Conservation (phyloP, 306 rosid genomes). For the Hippophae gyantsensis region DNA sequence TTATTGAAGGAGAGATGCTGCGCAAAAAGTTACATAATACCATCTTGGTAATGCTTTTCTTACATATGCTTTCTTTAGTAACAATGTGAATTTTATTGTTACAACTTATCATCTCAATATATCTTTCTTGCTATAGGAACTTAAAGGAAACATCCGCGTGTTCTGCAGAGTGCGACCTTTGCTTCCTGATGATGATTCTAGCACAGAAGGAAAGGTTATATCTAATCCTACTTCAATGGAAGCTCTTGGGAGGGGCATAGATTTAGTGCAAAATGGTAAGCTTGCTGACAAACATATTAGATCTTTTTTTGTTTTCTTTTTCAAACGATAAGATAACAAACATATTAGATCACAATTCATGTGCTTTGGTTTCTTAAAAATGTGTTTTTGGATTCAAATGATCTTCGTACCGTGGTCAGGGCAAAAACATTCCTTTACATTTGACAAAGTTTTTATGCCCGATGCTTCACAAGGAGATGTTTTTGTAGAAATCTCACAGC, state of each 20-base stretch:
- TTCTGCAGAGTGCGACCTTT: conserved; percentile 95
- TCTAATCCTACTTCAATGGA: conserved; percentile 86
- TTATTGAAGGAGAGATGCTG: conserved; percentile 77
- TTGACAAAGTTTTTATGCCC: conserved; percentile 82
- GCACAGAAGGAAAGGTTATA: conserved; percentile 49
- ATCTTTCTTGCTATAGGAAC: conserved; percentile 45
- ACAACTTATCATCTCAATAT: conserved; percentile 2
- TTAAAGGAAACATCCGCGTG: conserved; percentile 93
- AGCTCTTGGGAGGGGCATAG: conserved; percentile 75
- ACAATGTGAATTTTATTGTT: background rate
- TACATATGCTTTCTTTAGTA: conserved; percentile 7
- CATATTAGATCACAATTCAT: background rate
- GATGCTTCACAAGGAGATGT: conserved; percentile 71
- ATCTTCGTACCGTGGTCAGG: conserved; percentile 37
- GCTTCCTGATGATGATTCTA: conserved; percentile 63
- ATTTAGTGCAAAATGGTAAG: conserved; percentile 62
- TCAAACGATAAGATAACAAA: background rate
- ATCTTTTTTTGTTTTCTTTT: too few relatives aligned
- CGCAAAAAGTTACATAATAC: conserved; percentile 86
- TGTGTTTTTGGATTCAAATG: conserved; percentile 14
- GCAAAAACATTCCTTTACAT: conserved; percentile 78
- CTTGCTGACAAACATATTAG: too few relatives aligned
- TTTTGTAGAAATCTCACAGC: conserved; percentile 88
- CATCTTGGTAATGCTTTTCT: conserved; percentile 55
- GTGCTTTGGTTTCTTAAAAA: conserved; percentile 6